These are phyloP conservation scores for Zymoseptoria ardabiliae DNA, from an alignment of 2,329 filamentous ascomycete species.

Conservation along the genomic window DNA sequence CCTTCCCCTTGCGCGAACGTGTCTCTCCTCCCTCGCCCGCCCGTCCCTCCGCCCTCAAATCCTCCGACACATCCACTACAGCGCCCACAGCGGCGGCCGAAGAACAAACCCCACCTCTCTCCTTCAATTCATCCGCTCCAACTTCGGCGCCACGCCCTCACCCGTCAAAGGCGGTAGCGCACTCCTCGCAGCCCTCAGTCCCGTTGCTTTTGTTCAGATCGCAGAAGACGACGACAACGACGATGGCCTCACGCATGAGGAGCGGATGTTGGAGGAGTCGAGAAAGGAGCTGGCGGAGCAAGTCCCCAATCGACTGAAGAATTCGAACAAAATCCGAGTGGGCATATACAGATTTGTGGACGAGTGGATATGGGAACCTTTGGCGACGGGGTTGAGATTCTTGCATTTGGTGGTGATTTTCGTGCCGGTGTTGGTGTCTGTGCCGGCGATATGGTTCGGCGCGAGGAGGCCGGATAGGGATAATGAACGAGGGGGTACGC, in stretches of 20 bases:
- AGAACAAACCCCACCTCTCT: conserved; percentile 18
- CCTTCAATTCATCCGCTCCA: conserved; percentile 16
- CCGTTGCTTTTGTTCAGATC: conserved; percentile 53
- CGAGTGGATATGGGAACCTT: conserved; percentile 66
- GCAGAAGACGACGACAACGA: conserved; percentile 43
- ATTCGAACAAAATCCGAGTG: conserved; percentile 52
- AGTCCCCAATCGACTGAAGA: conserved; percentile 55
- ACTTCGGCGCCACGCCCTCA: conserved; percentile 27
- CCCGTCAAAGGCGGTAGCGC: conserved; percentile 30
- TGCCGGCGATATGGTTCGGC: conserved; percentile 78
- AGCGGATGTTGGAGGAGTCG: conserved; percentile 79
- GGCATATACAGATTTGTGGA: conserved; percentile 62
- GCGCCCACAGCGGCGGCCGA: conserved; percentile 21
- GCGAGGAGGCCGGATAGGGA: conserved; percentile 54
- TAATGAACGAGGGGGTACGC: conserved; percentile 69
- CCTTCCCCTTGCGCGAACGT: conserved; percentile 21
- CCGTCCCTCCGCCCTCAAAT: conserved; percentile 23
- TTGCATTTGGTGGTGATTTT: conserved; percentile 82
- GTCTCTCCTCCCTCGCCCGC: conserved; percentile 16
- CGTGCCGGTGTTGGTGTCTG: conserved; percentile 73
- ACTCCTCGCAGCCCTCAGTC: conserved; percentile 43
- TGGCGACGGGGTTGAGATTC: conserved; percentile 82
- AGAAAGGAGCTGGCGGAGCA: conserved; percentile 67
- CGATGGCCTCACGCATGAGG: conserved; percentile 62
- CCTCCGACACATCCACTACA: conserved; percentile 25